phyloP scores from a whole-genome alignment of 805 yeast genomes.

The Kuraishia piskuri region DNA sequence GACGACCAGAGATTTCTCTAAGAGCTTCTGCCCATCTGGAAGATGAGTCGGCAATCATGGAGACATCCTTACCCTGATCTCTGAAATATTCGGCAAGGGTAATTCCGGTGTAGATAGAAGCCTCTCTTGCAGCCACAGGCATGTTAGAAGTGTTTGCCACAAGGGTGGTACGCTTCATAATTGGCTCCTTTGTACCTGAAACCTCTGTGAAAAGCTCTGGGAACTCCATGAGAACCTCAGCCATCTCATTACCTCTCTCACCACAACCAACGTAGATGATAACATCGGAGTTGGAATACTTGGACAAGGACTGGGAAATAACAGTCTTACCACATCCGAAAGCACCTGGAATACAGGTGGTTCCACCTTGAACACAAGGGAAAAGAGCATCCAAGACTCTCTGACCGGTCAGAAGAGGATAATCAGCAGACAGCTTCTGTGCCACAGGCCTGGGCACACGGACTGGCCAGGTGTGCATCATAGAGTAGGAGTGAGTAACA shows the following conservation, averaged over 20 bases:
- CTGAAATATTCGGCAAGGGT: constrained; percentile 98
- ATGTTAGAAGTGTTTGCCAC: constrained; percentile 98
- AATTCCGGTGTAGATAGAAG: constrained; percentile 98
- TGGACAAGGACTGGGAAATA: constrained; percentile 93
- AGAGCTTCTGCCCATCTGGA: constrained; percentile 99
- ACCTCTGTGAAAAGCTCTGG: constrained; percentile 93
- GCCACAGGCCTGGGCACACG: constrained; percentile 99
- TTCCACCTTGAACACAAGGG: constrained; percentile 99
- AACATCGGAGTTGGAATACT: constrained; percentile 94
- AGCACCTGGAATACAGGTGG: constrained; percentile 99
- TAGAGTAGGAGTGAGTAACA: constrained; percentile 65
- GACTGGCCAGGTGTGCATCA: constrained; percentile 99
- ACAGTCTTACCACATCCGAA: constrained; percentile 99
- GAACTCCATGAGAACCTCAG: constrained; percentile 98
- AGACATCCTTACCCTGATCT: constrained; percentile 98
- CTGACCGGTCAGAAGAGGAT: constrained; percentile 96
- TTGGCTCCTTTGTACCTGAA: constrained; percentile 92
- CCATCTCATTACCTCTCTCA: constrained; percentile 99
- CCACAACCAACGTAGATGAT: constrained; percentile 94
- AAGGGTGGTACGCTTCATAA: constrained; percentile 98
- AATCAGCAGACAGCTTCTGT: constrained; percentile 85
- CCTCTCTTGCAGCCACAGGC: constrained; percentile 99
- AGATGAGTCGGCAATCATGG: constrained; percentile 99
- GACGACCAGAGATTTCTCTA: constrained; percentile 99
- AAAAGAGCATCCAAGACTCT: constrained; percentile 96